phyloP scores from a whole-genome alignment of 768 basidiomycete genomes.

The Tricholoma sp. region DNA sequence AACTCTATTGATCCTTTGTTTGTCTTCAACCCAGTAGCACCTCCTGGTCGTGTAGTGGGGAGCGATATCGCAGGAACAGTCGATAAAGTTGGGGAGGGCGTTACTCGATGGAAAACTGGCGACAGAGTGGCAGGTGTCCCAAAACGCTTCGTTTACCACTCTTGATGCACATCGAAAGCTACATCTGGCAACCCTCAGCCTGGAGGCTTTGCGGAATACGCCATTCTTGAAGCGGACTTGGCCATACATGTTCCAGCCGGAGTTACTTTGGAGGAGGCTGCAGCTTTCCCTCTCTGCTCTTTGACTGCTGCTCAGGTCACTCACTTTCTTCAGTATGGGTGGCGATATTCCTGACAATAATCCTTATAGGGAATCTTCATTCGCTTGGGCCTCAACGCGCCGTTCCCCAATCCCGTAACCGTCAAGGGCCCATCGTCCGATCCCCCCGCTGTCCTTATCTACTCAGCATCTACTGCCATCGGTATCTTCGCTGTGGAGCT shows the following conservation, averaged over 20 bases:
- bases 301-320: constrained; percentile 30
- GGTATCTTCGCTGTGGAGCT: constrained; percentile 28
- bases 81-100: constrained; percentile 22
- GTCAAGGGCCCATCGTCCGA: constrained; percentile 11
- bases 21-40: constrained; percentile 18
- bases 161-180: constrained; percentile 13
- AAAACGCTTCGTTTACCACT: constrained; percentile 4
- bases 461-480: constrained; percentile 31
- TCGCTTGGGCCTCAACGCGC: constrained; percentile 23
- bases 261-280: constrained; percentile 28
- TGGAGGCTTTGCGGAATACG: constrained; percentile 31
- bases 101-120: constrained; percentile 21
- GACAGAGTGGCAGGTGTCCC: constrained; percentile 16
- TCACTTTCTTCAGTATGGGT: not conserved
- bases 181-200: constrained; percentile 27
- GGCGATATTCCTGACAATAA: not conserved
- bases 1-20: constrained; percentile 31
- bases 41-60: constrained; percentile 28
- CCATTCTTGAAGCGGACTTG: constrained; percentile 28
- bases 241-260: constrained; percentile 21
- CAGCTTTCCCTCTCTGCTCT: constrained; percentile 26
- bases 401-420: constrained; percentile 21
- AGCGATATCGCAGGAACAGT: constrained; percentile 30
- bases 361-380: constrained; percentile 27
- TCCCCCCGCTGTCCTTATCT: constrained; percentile 24